Base-by-base conservation (phyloP, 2,329 filamentous ascomycete genomes). In the Verticillium nonalfalfae region DNA sequence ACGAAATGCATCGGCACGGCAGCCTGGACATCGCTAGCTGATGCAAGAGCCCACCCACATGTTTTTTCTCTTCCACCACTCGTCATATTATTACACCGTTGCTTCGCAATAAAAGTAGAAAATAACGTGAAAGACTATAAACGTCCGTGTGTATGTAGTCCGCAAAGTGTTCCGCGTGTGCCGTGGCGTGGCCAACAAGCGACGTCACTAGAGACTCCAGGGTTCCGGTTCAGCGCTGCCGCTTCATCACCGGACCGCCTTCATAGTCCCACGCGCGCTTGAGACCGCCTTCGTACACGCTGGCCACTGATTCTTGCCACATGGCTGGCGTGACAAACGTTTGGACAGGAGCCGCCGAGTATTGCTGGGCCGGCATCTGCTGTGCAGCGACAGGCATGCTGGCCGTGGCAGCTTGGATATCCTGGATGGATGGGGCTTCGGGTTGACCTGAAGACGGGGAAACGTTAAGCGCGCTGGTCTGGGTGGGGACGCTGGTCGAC, bases 251-350 rank as follows among this genome's bases (percentile, higher is more conserved):
- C 34, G 72, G 66, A 57, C 68, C 67, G 26, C 66, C 68, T 60
- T 84, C 81, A 66, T 81, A 85, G 65, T 86, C 85, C 85, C 85
- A 88, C 56, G 78, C 71, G 57, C 86, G 77, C 73, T 89, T 89
- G 57, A 88, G 72, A 4, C 85, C 85, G 54, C 85, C 83, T 68
- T 88, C 85, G 71, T 89, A 89, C 5, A 89, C 86, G 66, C 84
- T 88, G 13, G 86, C 86, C 60, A 90, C 87, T 13, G 85, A 88
- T 69, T 90, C 85, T 70, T 88, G 87, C 87, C 87, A 90, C 87
- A 90, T 90, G 62, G 85, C 86, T 4, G 87, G 86, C 10, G 86
- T 90, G 64, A 90, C 83, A 70, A 89, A 90, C 34, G 78, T 79
- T 61, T 82, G 78, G 58, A 85, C 78, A 2, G 83, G 76, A 7